Evolutionary conservation across 2,329 filamentous ascomycete genomes (phyloP), one percentile per base, ranked within the genome.

Genomic region (Aureobasidium sp.): DNA sequence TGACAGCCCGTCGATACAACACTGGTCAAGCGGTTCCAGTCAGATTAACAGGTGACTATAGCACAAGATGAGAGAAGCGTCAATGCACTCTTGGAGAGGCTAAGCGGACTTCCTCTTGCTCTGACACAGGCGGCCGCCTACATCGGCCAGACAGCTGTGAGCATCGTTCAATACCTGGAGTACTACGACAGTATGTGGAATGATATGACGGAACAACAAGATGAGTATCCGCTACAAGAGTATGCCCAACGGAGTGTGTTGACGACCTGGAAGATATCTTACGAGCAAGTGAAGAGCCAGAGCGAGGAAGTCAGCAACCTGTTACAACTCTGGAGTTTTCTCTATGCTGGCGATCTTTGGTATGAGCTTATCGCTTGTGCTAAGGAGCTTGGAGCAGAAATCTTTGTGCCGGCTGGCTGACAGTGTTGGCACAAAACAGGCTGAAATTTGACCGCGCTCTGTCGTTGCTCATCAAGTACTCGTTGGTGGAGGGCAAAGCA

Each of bases 181-280:
- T 18, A 42, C 40, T 42, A 42, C 13, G 40, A 42, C 40, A 42
- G 16, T 18, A 42, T 18, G 40, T 54, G 51, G 31, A n/a, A 54
- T 4, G 29, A 54, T 10, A 18, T 54, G 51, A 54, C 38, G 20
- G 31, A 54, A 23, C 11, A 36, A 31, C 51, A 54, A 54, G 51
- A 23, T 9, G 5, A 11, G 2, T 54, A 54, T 23, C 18, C 29
- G 2, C 20, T 54, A n/a, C 51, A 54, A 25, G 51, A 38, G 31
- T 36, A 54, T 38, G 29, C 9, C 10, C 13, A 54, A 18, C 7
- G 51, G 6, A 54, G 51, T 63, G 65, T 78, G 48, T 71, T 73
- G 66, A 75, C 71, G n/a, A 76, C 73, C 20, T 78, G 72, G 75
- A 69, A 68, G 20, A 72, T 77, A 36, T 75, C 72, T 5, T 76